Conservation (phyloP, 345 rosid species). For the Sisymbrium altissimum region DNA sequence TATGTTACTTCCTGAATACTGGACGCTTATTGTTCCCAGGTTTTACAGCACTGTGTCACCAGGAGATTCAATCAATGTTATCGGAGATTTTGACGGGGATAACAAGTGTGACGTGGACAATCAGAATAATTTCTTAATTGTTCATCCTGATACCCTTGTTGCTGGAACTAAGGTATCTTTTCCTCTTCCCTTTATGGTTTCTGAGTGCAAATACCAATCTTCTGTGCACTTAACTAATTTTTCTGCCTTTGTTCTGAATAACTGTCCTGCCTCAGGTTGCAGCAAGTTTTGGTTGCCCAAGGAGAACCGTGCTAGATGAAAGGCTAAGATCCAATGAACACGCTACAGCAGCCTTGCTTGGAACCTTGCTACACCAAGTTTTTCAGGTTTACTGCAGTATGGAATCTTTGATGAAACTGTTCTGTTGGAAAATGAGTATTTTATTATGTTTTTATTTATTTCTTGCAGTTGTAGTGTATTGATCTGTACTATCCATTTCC, state of each 20-base stretch:
- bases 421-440: neutral
- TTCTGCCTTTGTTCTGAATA: slow-evolving; percentile 16
- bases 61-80: slow-evolving; percentile 88
- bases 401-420: slow-evolving; percentile 12
- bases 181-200: neutral
- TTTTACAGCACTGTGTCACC: slow-evolving; percentile 76
- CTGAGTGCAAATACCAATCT: neutral
- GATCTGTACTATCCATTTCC: slow-evolving; percentile 15
- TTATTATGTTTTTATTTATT: neutral
- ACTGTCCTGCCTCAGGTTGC: slow-evolving; percentile 57
- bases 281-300: slow-evolving; percentile 77
- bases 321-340: slow-evolving; percentile 74
- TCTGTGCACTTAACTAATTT: neutral
- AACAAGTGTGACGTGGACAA: slow-evolving; percentile 71
- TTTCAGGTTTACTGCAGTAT: slow-evolving; percentile 63
- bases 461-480: slow-evolving; percentile 10
- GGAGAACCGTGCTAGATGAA: slow-evolving; percentile 90
- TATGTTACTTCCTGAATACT: slow-evolving; percentile 16
- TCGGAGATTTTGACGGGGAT: slow-evolving; percentile 73
- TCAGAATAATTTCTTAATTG: slow-evolving; percentile 62
- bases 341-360: slow-evolving; percentile 73
- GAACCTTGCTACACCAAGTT: slow-evolving; percentile 91
- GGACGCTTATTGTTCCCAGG: slow-evolving; percentile 43
- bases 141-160: slow-evolving; percentile 85
- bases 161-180: slow-evolving; percentile 86